Evolutionary conservation across 78 protist species (phyloP).

Genomic region (Cavenderia fasciculata): DNA sequence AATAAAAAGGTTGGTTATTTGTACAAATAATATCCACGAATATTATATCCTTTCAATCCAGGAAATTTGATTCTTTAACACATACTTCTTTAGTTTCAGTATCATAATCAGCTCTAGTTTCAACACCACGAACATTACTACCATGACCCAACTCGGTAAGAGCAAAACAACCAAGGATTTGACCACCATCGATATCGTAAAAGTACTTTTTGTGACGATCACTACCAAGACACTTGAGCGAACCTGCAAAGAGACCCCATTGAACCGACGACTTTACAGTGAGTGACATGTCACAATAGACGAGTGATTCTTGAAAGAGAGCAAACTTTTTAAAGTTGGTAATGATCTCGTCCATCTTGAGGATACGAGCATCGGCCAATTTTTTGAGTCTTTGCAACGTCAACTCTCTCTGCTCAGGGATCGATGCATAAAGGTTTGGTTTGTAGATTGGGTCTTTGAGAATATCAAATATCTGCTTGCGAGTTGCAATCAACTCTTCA

Average conservation of each 20-base stretch:
- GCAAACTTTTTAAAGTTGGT: slow-evolving; percentile 18
- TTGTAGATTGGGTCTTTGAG: slow-evolving; percentile 71
- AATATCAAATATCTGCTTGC: slow-evolving; percentile 12
- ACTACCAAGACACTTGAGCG: slow-evolving; percentile 67
- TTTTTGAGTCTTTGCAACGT: slow-evolving; percentile 28
- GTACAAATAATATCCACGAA: no score
- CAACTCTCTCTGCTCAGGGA: slow-evolving; percentile 34
- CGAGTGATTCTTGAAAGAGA: slow-evolving; percentile 42
- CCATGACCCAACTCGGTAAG: slow-evolving; percentile 74
- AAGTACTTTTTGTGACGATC: slow-evolving; percentile 52
- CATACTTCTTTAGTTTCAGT: no score
- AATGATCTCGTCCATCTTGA: slow-evolving; percentile 14
- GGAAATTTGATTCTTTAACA: no score
- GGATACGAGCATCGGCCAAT: neutral
- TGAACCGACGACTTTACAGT: slow-evolving; percentile 83
- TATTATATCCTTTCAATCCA: no score
- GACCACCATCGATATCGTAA: neutral
- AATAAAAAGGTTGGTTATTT: no score
- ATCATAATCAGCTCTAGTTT: slow-evolving; percentile 84
- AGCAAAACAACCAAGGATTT: slow-evolving; percentile 73
- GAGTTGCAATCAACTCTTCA: neutral
- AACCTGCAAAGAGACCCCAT: slow-evolving; percentile 80
- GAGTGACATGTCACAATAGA: slow-evolving; percentile 53
- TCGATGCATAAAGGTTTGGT: slow-evolving; percentile 29
- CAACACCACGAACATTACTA: slow-evolving; percentile 82